Percentiles rank a stretch among this genome's conserved stretches.
phyloP scores from a whole-genome alignment of 108 stramenopile genomes.

The Parmales sp. region DNA sequence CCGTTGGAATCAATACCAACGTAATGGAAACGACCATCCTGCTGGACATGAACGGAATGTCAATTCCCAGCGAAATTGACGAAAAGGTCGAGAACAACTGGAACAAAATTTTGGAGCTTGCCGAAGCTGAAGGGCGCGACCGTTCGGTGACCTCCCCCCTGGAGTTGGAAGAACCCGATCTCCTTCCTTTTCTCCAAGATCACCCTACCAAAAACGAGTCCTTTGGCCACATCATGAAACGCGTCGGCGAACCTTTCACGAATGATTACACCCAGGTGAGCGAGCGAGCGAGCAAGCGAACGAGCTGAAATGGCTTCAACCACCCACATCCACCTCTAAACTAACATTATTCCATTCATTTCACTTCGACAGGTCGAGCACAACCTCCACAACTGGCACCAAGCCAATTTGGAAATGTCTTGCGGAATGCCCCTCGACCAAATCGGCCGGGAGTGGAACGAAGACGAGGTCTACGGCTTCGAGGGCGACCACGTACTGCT shows the following conservation, averaged over 20 bases:
- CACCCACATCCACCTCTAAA: too few relatives aligned
- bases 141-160: too few relatives aligned
- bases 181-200: too few relatives aligned
- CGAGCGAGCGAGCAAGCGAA: too few relatives aligned
- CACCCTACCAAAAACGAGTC: too few relatives aligned
- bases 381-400: slow-evolving; percentile 74
- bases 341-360: too few relatives aligned
- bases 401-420: slow-evolving; percentile 76
- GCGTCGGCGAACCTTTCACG: too few relatives aligned
- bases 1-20: slow-evolving; percentile 22
- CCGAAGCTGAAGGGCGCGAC: too few relatives aligned
- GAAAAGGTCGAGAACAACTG: slow-evolving; percentile 28
- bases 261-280: too few relatives aligned
- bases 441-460: slow-evolving; percentile 76
- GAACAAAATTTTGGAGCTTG: slow-evolving; percentile 26
- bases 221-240: too few relatives aligned
- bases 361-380: slow-evolving; percentile 37
- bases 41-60: slow-evolving; percentile 17
- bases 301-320: too few relatives aligned
- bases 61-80: slow-evolving; percentile 21
- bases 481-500: slow-evolving; percentile 81
- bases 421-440: slow-evolving; percentile 63
- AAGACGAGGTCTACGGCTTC: slow-evolving; percentile 81
- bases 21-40: slow-evolving; percentile 28
- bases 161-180: too few relatives aligned